Evolutionary conservation across 768 basidiomycete genomes (phyloP).

Genomic region (Amanita subjunquillea): DNA sequence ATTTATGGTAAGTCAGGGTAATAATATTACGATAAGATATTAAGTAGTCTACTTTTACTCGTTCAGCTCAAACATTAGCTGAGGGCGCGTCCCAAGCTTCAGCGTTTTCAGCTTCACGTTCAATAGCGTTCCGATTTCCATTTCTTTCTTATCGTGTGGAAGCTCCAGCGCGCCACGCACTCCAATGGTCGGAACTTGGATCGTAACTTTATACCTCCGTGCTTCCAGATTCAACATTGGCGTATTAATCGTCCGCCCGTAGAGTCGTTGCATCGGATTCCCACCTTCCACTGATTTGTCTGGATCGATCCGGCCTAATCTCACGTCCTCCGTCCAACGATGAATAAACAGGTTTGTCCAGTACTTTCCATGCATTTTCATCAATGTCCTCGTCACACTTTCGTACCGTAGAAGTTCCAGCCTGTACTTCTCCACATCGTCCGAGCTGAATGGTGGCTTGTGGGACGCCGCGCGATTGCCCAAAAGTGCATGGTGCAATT

Average conservation of each 20-base stretch:
- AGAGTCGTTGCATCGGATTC: slow-evolving; percentile 16
- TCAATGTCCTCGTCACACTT: slow-evolving; percentile 4
- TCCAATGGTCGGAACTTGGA: slow-evolving; percentile 15
- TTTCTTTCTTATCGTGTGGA: neutral
- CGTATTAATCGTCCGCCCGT: slow-evolving; percentile 11
- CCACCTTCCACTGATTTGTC: slow-evolving; percentile 6
- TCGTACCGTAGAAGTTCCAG: slow-evolving; percentile 22
- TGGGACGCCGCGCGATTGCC: slow-evolving; percentile 17
- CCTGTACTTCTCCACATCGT: slow-evolving; percentile 35
- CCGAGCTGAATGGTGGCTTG: slow-evolving; percentile 31
- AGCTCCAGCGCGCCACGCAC: slow-evolving; percentile 8
- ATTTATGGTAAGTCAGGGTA: slow-evolving; percentile 2
- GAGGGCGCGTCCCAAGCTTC: slow-evolving; percentile 17
- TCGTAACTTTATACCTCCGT: slow-evolving; percentile 7
- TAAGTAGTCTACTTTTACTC: neutral
- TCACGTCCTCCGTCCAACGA: slow-evolving; percentile 23
- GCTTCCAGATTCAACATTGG: slow-evolving; percentile 8
- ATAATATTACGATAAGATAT: slow-evolving; percentile 7
- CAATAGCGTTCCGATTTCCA: neutral
- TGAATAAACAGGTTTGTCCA: slow-evolving; percentile 28
- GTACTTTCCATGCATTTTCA: slow-evolving; percentile 18
- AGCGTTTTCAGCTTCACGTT: slow-evolving; percentile 18
- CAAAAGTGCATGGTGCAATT: slow-evolving; percentile 73
- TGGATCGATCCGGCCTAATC: slow-evolving; percentile 9
- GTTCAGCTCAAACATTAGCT: neutral